phyloP scores from a whole-genome alignment of 2,329 filamentous ascomycete species.

The Pseudovirgaria hyperparasitica region DNA sequence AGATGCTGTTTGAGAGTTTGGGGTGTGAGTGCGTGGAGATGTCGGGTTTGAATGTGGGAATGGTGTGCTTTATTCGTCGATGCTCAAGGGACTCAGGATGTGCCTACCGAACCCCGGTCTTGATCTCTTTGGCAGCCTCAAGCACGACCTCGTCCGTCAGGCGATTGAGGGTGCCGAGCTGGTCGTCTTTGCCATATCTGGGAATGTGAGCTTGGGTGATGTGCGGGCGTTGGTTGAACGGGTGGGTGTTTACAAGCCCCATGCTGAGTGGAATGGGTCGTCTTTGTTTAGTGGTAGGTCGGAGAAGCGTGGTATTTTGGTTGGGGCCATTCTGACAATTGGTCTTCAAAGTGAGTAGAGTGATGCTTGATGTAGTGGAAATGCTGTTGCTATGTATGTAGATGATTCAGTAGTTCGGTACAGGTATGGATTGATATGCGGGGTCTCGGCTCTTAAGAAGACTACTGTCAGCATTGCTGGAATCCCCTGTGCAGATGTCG shows the following conservation, averaged over 20 bases:
- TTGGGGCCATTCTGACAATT: too few species aligned
- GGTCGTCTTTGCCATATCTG: constrained; percentile 43
- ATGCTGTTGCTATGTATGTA: too few species aligned
- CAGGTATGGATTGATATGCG: too few species aligned
- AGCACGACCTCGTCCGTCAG: constrained; percentile 43
- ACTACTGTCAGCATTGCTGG: too few species aligned
- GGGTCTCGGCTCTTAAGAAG: too few species aligned
- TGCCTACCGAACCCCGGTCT: constrained; percentile 36
- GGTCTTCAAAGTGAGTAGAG: too few species aligned
- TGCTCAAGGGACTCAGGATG: not conserved
- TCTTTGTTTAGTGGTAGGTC: constrained; percentile 34
- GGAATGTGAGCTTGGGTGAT: constrained; percentile 8
- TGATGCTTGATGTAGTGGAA: too few species aligned
- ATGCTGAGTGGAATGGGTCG: constrained; percentile 33
- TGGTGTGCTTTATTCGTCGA: constrained; percentile 1
- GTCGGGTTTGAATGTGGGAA: constrained; percentile 1
- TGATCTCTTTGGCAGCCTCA: constrained; percentile 38
- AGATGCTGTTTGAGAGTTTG: constrained; percentile 27
- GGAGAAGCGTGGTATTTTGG: constrained; percentile 33
- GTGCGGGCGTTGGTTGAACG: constrained; percentile 18
- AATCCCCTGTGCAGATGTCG: too few species aligned
- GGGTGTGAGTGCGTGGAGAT: not conserved
- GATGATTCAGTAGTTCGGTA: too few species aligned
- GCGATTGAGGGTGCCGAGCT: constrained; percentile 49
- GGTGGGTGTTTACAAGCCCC: constrained; percentile 15